These are phyloP conservation scores for Raphanus raphanistrum DNA, from an alignment of 345 rosid genomes.

Conservation along the genomic window DNA sequence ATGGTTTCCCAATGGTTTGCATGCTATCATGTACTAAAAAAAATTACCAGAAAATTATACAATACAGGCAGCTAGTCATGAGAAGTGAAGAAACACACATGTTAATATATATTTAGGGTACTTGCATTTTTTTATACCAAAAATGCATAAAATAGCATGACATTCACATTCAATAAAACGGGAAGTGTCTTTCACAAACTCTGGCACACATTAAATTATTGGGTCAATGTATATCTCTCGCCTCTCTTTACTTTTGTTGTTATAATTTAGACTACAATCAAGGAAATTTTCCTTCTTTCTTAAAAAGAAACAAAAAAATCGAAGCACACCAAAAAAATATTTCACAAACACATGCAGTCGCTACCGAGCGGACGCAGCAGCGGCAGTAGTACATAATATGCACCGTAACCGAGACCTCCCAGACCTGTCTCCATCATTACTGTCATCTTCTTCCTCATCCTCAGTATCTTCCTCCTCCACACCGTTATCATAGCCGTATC, in stretches of 20 bases:
- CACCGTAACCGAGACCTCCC: constrained; percentile 68
- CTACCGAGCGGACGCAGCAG: constrained; percentile 43
- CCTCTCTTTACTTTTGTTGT: background rate
- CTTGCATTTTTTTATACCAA: background rate
- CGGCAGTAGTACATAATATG: constrained; percentile 96
- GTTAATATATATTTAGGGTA: too few species aligned
- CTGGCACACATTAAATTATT: background rate
- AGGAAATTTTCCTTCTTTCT: constrained; percentile 10
- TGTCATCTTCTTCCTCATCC: constrained; percentile 44
- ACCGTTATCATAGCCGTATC: constrained; percentile 41
- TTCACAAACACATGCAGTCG: constrained; percentile 30
- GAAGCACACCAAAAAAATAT: constrained; percentile 32
- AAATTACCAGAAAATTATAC: background rate
- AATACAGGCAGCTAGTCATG: background rate
- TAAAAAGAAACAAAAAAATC: background rate
- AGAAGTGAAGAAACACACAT: background rate
- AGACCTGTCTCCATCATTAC: constrained; percentile 46
- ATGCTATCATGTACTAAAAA: background rate
- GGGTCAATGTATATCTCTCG: background rate
- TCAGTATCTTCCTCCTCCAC: constrained; percentile 27
- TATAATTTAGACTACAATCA: constrained; percentile 24
- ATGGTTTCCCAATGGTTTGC: background rate
- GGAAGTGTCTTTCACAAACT: background rate
- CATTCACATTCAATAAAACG: background rate
- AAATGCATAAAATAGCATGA: background rate